A percentile compares a stretch with the other conserved stretches of the same genome.
These are phyloP conservation scores for Bothriochloa decipiens DNA, from an alignment of 176 grass and related monocot species.

Conservation along the genomic window DNA sequence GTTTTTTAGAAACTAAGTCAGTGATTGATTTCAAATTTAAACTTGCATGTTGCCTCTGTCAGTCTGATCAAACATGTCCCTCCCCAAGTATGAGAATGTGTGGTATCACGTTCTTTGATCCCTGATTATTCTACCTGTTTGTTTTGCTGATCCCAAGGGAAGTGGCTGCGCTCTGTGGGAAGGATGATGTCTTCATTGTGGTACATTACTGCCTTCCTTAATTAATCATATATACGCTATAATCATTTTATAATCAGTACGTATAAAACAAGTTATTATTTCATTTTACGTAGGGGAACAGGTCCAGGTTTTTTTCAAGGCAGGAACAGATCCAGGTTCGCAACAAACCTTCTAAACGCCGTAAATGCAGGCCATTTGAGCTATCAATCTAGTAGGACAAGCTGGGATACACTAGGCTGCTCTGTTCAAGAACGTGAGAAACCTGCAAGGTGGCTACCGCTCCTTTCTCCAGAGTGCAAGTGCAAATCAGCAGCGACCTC, in stretches of 20 bases:
- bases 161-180: constrained; percentile 34
- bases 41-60: background rate
- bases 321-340: constrained; percentile 47
- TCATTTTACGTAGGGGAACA: constrained; percentile 21
- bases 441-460: constrained; percentile 44
- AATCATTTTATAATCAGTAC: too few relatives aligned
- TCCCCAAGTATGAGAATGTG: too few relatives aligned
- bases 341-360: constrained; percentile 39
- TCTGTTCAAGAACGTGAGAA: constrained; percentile 39
- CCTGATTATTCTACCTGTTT: background rate
- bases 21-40: background rate
- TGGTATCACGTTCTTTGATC: too few relatives aligned
- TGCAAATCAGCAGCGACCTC: constrained; percentile 11
- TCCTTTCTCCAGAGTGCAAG: constrained; percentile 36
- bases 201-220: constrained; percentile 14
- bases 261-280: too few relatives aligned
- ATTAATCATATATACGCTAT: too few relatives aligned
- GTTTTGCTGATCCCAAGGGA: background rate
- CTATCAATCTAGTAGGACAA: background rate
- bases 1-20: too few relatives aligned
- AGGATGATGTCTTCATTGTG: constrained; percentile 42
- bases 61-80: background rate
- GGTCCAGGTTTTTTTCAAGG: too few relatives aligned
- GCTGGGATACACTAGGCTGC: background rate
- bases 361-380: constrained; percentile 20